Base-by-base conservation (phyloP, 176 grass and related monocot species). In the Dactylis glomerata region DNA sequence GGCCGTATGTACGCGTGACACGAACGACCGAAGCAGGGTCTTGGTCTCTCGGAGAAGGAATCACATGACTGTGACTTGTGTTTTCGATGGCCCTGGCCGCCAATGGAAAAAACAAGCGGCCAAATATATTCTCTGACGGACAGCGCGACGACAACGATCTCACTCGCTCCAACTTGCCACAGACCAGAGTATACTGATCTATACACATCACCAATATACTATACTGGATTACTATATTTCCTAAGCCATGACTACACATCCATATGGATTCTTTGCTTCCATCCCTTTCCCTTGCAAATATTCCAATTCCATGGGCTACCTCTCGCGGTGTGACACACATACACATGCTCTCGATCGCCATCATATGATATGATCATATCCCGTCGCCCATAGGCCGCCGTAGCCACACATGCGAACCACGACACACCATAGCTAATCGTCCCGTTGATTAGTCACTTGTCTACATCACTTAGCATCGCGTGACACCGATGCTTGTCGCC, bases 101-200 rank as follows among this genome's bases (percentile, higher is more conserved):
- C 71, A 75, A 36, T 5, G 36, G 20, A 65, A 74, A 79, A 10
- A 73, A 15, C 67, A 54, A 20, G 14, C 15, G 23, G 5, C 50
- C 38, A 71, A 73, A 30, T 49, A 52, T 84, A 82, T 63, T 79
- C 75, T 76, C 24, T 7, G 62, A 65, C 22, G 81, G 81, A 88
- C 67, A 74, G 67, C 1, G 75, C 75, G 5, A 73, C 67, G 75
- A 84, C 87, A 84, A 73, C 45, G 56, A 88, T 88, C 81, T 57
- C 15, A 80, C 81, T 75, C 81, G 32, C 79, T 41, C 79, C 81
- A 73, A 74, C 87, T 37, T 24, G 66, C 41, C 28, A 73, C 3
- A 8, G 14, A 11, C 9, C 46, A 10, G 17, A 31, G n/a, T n/a
- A n/a, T n/a, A n/a, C 15, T 65, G 84, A n/a, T 78, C 16, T 78